Evolutionary conservation across 2,329 filamentous ascomycete species (phyloP).

Genomic region (Neofusicoccum ribis): DNA sequence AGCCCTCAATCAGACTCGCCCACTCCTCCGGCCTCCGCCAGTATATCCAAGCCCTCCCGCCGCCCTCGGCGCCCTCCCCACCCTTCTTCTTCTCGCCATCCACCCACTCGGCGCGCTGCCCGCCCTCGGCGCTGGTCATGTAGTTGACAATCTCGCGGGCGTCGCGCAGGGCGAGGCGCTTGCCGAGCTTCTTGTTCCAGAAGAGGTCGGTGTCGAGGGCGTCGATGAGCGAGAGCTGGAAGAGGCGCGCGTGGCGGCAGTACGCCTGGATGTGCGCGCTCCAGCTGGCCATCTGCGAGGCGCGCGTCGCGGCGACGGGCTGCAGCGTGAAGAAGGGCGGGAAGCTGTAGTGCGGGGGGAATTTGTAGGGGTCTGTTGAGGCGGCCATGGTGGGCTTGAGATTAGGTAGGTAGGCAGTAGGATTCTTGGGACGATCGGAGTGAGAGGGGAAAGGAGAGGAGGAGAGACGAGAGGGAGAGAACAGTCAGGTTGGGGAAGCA

Average conservation of each 20-base stretch:
- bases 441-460: background rate
- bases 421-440: background rate
- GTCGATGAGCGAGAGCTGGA: constrained; percentile 68
- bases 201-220: constrained; percentile 61
- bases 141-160: constrained; percentile 56
- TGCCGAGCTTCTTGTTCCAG: constrained; percentile 46
- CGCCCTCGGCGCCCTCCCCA: constrained; percentile 23
- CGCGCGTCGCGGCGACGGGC: constrained; percentile 65
- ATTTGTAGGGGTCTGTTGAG: constrained; percentile 34
- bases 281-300: constrained; percentile 82
- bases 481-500: no score
- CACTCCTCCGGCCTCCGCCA: constrained; percentile 91
- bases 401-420: background rate
- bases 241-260: constrained; percentile 75
- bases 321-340: constrained; percentile 85
- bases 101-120: constrained; percentile 67
- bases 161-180: constrained; percentile 53
- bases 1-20: constrained; percentile 74
- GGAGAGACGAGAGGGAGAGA: no score
- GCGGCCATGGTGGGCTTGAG: constrained; percentile 12
- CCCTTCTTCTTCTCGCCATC: constrained; percentile 17
- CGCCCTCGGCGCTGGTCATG: constrained; percentile 56
- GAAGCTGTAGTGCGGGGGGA: constrained; percentile 64
- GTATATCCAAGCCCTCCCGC: constrained; percentile 65
- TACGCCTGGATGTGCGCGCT: constrained; percentile 80